Percentiles rank a stretch among this genome's conserved stretches.
These are phyloP conservation scores for Globisporangium megalacanthum DNA, from an alignment of 352 stramenopile genomes.

Conservation along the genomic window DNA sequence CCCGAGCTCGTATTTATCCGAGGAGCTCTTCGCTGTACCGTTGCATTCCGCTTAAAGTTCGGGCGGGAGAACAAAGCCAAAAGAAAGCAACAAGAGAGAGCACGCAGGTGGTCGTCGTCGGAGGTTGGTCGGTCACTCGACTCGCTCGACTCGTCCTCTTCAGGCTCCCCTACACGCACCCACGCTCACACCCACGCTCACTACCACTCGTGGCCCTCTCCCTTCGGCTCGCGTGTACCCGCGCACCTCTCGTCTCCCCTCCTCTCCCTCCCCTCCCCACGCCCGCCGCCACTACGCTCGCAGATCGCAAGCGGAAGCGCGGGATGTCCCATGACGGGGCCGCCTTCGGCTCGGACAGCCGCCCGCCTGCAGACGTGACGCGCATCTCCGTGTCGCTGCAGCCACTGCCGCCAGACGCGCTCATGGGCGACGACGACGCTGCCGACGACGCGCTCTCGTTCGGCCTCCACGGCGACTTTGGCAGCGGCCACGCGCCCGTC, in stretches of 20 bases:
- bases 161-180: too few species aligned
- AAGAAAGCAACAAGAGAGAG: too few species aligned
- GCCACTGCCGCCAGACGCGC: conserved; percentile 15
- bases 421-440: conserved; percentile 24
- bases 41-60: too few species aligned
- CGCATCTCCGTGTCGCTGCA: conserved; percentile 26
- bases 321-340: conserved; percentile 58
- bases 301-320: conserved; percentile 55
- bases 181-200: too few species aligned
- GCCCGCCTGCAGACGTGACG: conserved; percentile 8
- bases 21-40: too few species aligned
- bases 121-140: too few species aligned
- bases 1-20: too few species aligned
- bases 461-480: conserved; percentile 21
- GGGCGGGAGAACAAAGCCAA: too few species aligned
- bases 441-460: conserved; percentile 20
- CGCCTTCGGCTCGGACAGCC: conserved; percentile 38
- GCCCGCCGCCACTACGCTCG: conserved; percentile 18
- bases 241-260: background rate
- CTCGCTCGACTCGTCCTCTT: too few species aligned
- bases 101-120: too few species aligned
- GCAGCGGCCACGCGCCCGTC: conserved; percentile 19
- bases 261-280: background rate
- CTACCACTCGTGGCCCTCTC: background rate
- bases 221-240: background rate